Base-by-base conservation (phyloP, 345 rosid genomes). In the Eucalyptus grandis region DNA sequence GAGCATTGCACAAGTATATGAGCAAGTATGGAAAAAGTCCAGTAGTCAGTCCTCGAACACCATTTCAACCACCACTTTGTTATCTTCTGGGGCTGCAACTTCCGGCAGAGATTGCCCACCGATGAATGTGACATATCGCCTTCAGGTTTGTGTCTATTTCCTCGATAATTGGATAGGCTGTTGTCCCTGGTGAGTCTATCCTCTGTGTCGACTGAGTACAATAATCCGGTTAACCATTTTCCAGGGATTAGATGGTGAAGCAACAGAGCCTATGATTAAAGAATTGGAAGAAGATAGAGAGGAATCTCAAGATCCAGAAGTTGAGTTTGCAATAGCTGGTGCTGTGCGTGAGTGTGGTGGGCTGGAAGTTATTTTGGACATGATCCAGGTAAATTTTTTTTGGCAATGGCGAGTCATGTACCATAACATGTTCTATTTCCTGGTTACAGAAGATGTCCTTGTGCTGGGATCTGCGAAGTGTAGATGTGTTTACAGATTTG, bases 221-320 rank as follows among this genome's bases (percentile, higher is more conserved):
- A 58, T 44, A 88, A 81, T 87, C 65, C 6, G 37, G 46, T 60
- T 82, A 87, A 87, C 49, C 89, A 44, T 87, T 91, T 90, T 60
- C 86, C 94, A 97, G 99, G 99, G 99, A 72, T 93, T 97, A 87
- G 99, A 98, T 93, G 99, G 99, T 91, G 99, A 98, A 96, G 99
- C 99, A 87, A 98, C 99, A 65, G 99, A 98, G 88, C 99, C 99
- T 88, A 98, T 98, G 99, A 97, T 98, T 89, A 97, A 98, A 95
- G 98, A 98, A 91, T 91, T 98, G 93, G 99, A 98, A 93, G 99
- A 98, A 93, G 99, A 97, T 90, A 97, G 99, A 92, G 99, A 97
- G 91, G 99, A 98, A 89, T 96, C 98, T 51, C 99, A 95, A 94
- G 99, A 98, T 93, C 99, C 99, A 40, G 99, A 98, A 94, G 92